These are phyloP conservation scores for Angomonas deanei DNA, from an alignment of 208 protist genomes.

Conservation along the genomic window DNA sequence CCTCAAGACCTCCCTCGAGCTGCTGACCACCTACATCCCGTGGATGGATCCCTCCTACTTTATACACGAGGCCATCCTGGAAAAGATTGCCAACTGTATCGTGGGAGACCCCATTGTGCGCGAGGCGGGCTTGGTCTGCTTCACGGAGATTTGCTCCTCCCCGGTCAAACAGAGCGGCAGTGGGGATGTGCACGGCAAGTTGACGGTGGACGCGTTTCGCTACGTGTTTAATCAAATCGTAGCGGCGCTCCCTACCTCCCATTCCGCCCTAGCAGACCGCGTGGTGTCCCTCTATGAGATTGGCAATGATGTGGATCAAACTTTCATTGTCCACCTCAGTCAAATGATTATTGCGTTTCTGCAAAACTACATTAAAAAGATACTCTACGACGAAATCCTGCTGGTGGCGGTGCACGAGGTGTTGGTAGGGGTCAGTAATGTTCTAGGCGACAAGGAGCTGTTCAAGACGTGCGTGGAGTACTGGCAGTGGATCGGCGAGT, in stretches of 20 bases:
- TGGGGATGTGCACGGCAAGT: conserved; percentile 55
- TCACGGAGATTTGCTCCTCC: conserved; percentile 66
- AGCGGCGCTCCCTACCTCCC: conserved; percentile 55
- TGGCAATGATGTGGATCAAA: conserved; percentile 42
- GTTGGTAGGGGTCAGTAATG: conserved; percentile 92
- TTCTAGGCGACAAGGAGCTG: conserved; percentile 94
- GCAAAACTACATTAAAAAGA: conserved; percentile 71
- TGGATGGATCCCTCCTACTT: conserved; percentile 77
- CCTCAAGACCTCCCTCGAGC: conserved; percentile 69
- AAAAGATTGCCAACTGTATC: conserved; percentile 37
- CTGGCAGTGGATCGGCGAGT: conserved; percentile 92
- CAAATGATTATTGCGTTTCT: conserved; percentile 95
- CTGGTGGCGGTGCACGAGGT: conserved; percentile 84
- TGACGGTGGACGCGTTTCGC: conserved; percentile 65
- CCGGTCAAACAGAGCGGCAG: conserved; percentile 23
- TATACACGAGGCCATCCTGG: conserved; percentile 58
- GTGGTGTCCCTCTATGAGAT: conserved; percentile 62
- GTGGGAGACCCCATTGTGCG: conserved; percentile 39
- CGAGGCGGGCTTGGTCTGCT: conserved; percentile 43
- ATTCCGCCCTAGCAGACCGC: conserved; percentile 54
- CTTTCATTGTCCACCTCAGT: conserved; percentile 88
- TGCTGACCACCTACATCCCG: conserved; percentile 75
- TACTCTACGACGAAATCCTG: conserved; percentile 86
- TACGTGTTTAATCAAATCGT: conserved; percentile 60
- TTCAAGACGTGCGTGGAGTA: conserved; percentile 99